A percentile compares a stretch with the other conserved stretches of the same genome.
Evolutionary conservation across 345 rosid species (phyloP).

Genomic region (Boechera divaricarpa): DNA sequence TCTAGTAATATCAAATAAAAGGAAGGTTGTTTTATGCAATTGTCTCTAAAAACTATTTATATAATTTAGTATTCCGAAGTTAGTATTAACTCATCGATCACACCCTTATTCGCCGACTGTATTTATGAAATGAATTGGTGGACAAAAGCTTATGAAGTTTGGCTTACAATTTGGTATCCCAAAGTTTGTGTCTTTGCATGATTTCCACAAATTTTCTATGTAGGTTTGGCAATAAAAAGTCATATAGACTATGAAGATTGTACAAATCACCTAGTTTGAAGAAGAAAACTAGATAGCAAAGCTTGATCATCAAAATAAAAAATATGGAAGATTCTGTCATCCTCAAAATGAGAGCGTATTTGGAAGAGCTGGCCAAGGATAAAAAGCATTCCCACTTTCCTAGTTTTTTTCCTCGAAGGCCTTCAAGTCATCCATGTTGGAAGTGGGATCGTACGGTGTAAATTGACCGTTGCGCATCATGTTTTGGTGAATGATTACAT

Average conservation of each 20-base stretch:
- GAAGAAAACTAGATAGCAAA: not conserved
- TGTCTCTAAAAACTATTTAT: too few species aligned
- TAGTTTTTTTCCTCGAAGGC: not conserved
- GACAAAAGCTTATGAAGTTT: conserved; percentile 13
- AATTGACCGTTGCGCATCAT: not conserved
- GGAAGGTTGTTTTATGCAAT: too few species aligned
- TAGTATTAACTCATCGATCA: not conserved
- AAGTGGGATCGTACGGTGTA: conserved; percentile 1
- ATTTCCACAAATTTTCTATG: not conserved
- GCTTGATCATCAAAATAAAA: not conserved
- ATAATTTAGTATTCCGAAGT: not conserved
- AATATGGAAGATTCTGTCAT: not conserved
- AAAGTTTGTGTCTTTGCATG: not conserved
- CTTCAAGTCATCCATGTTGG: conserved; percentile 19
- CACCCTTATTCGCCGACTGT: not conserved
- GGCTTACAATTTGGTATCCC: not conserved
- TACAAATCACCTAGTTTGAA: too few species aligned
- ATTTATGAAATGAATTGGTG: not conserved
- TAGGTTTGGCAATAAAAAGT: not conserved
- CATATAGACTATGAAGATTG: too few species aligned
- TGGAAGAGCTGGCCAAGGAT: not conserved
- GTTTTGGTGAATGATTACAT: not conserved
- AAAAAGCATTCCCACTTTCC: not conserved
- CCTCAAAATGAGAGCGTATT: not conserved
- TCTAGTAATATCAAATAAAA: too few species aligned